phyloP scores from a whole-genome alignment of 1,139 yeast species.

The Taphrina communis region DNA sequence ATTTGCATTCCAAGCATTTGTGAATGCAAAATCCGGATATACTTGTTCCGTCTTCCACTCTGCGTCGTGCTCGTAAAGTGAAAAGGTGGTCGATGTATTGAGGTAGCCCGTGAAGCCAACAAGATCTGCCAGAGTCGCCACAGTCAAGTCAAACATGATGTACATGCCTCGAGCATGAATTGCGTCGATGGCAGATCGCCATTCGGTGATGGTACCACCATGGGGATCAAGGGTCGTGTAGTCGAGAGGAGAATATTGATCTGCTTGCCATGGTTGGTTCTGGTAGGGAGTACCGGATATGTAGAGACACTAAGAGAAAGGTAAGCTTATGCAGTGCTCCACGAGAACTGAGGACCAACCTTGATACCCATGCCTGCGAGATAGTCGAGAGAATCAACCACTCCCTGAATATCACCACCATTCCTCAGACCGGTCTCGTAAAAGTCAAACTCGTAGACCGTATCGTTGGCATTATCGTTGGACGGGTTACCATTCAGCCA shows the following conservation, averaged over 20 bases:
- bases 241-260: constrained; percentile 44
- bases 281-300: constrained; percentile 43
- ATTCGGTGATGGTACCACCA: constrained; percentile 41
- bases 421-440: constrained; percentile 41
- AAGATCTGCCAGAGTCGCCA: constrained; percentile 43
- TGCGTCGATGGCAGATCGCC: constrained; percentile 41
- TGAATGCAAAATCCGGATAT: constrained; percentile 41
- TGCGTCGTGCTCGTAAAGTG: constrained; percentile 42
- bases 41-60: constrained; percentile 39
- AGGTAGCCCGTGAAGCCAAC: constrained; percentile 42
- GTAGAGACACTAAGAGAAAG: constrained; percentile 34
- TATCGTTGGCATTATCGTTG: constrained; percentile 41
- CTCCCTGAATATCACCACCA: constrained; percentile 43
- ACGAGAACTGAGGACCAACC: constrained; percentile 1
- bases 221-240: constrained; percentile 43
- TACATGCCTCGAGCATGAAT: constrained; percentile 42
- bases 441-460: constrained; percentile 42
- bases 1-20: constrained; percentile 37
- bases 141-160: constrained; percentile 42
- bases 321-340: neutral
- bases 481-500: constrained; percentile 43
- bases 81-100: constrained; percentile 41
- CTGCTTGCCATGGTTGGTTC: constrained; percentile 43
- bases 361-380: constrained; percentile 46
- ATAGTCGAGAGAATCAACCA: constrained; percentile 42